Conservation (phyloP, 768 basidiomycete genomes). For the Lyophyllum decastes region DNA sequence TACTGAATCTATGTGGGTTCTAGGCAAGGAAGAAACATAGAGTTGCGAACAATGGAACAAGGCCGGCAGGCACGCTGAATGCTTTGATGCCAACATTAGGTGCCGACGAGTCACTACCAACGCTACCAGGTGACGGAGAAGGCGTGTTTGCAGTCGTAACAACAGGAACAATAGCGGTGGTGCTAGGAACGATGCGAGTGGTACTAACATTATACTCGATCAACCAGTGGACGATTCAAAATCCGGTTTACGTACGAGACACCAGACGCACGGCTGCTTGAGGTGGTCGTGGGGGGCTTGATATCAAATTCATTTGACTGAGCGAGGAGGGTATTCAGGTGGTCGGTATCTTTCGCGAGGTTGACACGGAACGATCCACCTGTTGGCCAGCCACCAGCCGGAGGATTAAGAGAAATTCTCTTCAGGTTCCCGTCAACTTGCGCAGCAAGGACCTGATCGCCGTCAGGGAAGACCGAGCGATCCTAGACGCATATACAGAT, state of each 20-base stretch:
- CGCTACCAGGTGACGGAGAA: background rate
- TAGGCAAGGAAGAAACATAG: conserved; percentile 18
- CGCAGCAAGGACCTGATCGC: conserved; percentile 53
- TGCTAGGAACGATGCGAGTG: conserved; percentile 5
- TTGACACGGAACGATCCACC: conserved; percentile 72
- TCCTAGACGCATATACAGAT: conserved; percentile 29
- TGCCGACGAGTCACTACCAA: background rate
- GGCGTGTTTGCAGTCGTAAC: conserved; percentile 14
- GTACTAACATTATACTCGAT: background rate
- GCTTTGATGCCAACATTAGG: conserved; percentile 1
- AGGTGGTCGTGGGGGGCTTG: conserved; percentile 22
- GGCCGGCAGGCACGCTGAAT: conserved; percentile 20
- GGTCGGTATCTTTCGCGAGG: conserved; percentile 51
- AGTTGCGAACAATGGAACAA: conserved; percentile 28
- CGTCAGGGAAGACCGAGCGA: conserved; percentile 28
- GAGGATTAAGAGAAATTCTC: conserved; percentile 46
- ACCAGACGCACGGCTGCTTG: conserved; percentile 14
- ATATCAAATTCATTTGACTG: conserved; percentile 68
- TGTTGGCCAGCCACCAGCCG: conserved; percentile 66
- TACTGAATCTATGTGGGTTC: background rate
- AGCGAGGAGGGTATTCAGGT: conserved; percentile 59
- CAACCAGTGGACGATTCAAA: background rate
- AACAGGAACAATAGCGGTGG: conserved; percentile 14
- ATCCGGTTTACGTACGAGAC: conserved; percentile 22
- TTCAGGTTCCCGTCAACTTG: conserved; percentile 51